Evolutionary conservation across 2,329 filamentous ascomycete genomes (phyloP), one percentile per base, ranked within the genome.

Genomic region (Fusarium sp.): DNA sequence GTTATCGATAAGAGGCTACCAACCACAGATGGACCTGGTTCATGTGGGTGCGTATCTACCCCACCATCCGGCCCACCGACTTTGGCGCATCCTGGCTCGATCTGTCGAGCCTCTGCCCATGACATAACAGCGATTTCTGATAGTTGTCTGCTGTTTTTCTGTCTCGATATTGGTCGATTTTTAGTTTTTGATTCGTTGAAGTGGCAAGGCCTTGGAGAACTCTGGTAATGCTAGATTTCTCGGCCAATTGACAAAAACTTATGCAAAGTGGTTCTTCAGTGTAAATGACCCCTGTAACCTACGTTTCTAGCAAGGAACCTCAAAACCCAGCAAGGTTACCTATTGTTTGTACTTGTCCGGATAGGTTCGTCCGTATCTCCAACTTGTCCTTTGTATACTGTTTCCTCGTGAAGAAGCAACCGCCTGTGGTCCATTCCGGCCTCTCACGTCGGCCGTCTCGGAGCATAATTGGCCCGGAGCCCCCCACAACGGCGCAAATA

Each of bases 1-100:
- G 60, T 78, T 78, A 79, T 79, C 77, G 77, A 79, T 79, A 79
- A 78, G 67, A 15, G 7, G 2, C 47, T 44, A 15, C 57, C 48
- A 53, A 53, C 50, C 52, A 51, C 36, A 34, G 18, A 27, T 39
- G 13, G 31, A 41, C 34, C 36, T 23, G 47, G 60, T 53, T 65
- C 39, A 40, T 37, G 36, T 54, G 16, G 48, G 34, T 56, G 31
- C 46, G 34, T 46, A 27, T 18, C 16, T 47, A 62, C 64, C 62
- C 69, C 71, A 66, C 69, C 52, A 62, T 52, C 28, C 23, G 53
- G 44, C 53, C 62, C 62, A 66, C 65, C 36, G 23, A 34, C 40
- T 55, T 60, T 15, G 34, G 31, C 18, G 18, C 18, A 50, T 50
- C 54, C 54, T 50, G 23, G 43, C 27, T 31, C 34, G 41, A 56